Evolutionary conservation across 805 yeast species (phyloP), one percentile per base, ranked within the genome.

Genomic region (Limtongozyma cylindracea): DNA sequence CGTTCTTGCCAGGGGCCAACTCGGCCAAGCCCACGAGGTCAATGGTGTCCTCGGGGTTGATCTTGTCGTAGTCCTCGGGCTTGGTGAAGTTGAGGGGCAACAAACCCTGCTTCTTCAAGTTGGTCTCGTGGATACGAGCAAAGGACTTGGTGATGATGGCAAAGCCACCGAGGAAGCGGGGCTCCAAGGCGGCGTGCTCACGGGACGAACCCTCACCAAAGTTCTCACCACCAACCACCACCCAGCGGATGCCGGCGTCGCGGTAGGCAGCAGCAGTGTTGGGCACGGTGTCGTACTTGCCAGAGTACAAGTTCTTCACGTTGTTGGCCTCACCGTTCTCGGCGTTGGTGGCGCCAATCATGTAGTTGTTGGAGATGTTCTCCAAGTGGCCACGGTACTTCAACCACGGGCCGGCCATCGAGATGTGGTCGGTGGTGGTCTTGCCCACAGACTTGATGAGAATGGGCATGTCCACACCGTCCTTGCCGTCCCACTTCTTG

Each of bases 351-450:
- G 96, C 96, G 62, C 98, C 98, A 62, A 84, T 84, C 93, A 84
- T 82, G 61, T 88, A 84, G 66, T 88, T 84, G 68, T 84, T 80
- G 36, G 95, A 80, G 47, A 84, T 88, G 71, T 84, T 84, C 61
- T 80, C 84, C 60, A 84, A 65, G 61, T 84, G 98, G 56, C 98
- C 98, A 65, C 95, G 77, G 84, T 84, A 84, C 62, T 84, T 84
- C 66, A 84, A 74, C 98, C 98, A 84, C 47, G 96, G 95, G 58
- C 98, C 98, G 46, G 98, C 98, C 91, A 78, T 82, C 43, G 96
- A 84, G 43, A 84, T 84, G 60, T 84, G 98, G 61, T 84, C 98
- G 39, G 98, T 84, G 41, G 98, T 84, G 50, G 95, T 82, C 67
- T 84, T 84, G 59, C 95, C 96, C 31, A 71, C 59, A 36, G 94